Conservation (phyloP, 1,284 basidiomycete genomes). For the Athelia sp. region DNA sequence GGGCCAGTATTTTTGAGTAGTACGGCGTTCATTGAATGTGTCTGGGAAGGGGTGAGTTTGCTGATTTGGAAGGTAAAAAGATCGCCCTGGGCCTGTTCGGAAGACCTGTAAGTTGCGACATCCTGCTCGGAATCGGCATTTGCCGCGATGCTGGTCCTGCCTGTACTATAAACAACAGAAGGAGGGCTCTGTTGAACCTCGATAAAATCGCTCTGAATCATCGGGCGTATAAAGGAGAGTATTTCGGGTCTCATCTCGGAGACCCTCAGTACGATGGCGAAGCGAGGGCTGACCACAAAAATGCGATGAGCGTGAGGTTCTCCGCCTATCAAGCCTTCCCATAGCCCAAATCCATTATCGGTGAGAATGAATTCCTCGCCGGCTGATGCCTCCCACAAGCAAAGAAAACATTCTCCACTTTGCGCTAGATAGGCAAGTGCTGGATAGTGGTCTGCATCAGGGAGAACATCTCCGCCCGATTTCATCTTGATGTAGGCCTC, state of each 20-base stretch:
- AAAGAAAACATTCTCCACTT: slow-evolving; percentile 13
- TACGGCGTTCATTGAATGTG: slow-evolving; percentile 16
- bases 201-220: slow-evolving; percentile 3
- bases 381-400: slow-evolving; percentile 21
- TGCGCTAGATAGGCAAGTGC: slow-evolving; percentile 15
- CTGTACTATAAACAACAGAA: neutral
- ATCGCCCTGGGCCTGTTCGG: slow-evolving; percentile 12
- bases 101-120: slow-evolving; percentile 4
- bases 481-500: slow-evolving; percentile 13
- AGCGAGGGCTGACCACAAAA: slow-evolving; percentile 20
- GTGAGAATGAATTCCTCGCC: slow-evolving; percentile 22
- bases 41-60: slow-evolving; percentile 17
- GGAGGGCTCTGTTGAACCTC: slow-evolving; percentile 6
- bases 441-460: slow-evolving; percentile 14
- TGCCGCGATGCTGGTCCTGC: neutral
- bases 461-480: slow-evolving; percentile 15
- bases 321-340: slow-evolving; percentile 17
- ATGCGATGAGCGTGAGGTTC: slow-evolving; percentile 15
- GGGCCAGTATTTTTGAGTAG: slow-evolving; percentile 13
- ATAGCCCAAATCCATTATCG: slow-evolving; percentile 20
- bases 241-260: slow-evolving; percentile 9
- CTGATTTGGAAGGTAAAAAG: slow-evolving; percentile 17
- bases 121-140: neutral
- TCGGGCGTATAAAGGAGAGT: neutral
- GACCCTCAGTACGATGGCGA: slow-evolving; percentile 9